Percentiles rank a stretch among this genome's conserved stretches.
Conservation (phyloP, 129 eudicot genomes). For the Ambrosia trifida region DNA sequence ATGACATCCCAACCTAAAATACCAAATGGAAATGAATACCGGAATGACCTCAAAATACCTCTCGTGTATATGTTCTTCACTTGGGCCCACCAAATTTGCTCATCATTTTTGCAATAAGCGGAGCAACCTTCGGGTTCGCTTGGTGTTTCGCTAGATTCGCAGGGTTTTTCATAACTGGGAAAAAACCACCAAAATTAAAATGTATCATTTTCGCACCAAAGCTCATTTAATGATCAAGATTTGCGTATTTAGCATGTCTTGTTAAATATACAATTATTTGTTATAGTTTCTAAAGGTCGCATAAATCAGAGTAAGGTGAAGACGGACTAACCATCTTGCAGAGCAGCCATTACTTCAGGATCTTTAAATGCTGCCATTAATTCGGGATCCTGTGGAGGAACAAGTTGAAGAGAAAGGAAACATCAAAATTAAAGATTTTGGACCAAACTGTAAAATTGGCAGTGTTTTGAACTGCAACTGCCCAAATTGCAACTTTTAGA, state of each 20-base stretch:
- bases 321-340: conserved; percentile 76
- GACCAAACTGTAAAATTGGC: neutral
- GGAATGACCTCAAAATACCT: neutral
- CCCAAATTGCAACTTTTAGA: neutral
- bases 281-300: neutral
- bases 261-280: neutral
- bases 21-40: neutral
- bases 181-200: neutral
- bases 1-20: neutral
- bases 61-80: conserved; percentile 24
- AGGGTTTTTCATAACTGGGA: conserved; percentile 93
- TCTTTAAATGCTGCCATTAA: conserved; percentile 89
- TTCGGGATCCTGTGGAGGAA: conserved; percentile 78
- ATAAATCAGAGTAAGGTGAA: neutral
- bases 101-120: conserved; percentile 94
- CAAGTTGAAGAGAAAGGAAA: neutral
- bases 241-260: neutral
- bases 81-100: conserved; percentile 78
- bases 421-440: neutral
- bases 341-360: conserved; percentile 98
- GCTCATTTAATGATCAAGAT: neutral
- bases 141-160: conserved; percentile 96
- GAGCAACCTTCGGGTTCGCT: conserved; percentile 96
- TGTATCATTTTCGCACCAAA: neutral
- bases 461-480: neutral